Conservation (phyloP, 176 grass and related monocot species). For the Guadua angustifolia region DNA sequence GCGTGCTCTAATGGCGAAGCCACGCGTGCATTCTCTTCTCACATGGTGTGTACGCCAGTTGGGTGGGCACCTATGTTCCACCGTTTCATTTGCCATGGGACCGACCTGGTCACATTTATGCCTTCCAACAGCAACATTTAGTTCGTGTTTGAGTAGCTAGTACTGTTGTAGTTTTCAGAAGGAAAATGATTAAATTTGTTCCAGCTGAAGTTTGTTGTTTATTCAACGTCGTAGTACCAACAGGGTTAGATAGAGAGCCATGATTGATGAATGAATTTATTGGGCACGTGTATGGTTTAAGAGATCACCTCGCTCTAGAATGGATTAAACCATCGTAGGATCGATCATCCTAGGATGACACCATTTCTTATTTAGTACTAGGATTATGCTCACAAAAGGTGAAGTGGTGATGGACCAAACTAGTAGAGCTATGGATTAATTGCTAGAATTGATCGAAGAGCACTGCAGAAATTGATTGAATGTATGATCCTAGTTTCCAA, state of each 20-base stretch:
- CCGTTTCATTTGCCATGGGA: neutral
- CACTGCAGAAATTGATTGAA: too few relatives aligned
- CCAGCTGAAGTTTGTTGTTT: constrained; percentile 30
- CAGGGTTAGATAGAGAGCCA: neutral
- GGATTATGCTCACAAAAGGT: too few relatives aligned
- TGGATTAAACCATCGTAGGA: too few relatives aligned
- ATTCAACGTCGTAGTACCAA: constrained; percentile 24
- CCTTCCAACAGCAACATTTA: neutral
- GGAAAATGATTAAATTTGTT: neutral
- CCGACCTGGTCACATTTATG: neutral
- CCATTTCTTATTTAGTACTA: too few relatives aligned
- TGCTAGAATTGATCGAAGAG: too few relatives aligned
- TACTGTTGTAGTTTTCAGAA: neutral
- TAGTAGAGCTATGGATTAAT: too few relatives aligned
- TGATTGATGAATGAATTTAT: neutral
- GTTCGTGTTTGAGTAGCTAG: neutral
- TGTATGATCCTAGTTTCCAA: too few relatives aligned
- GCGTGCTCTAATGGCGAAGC: neutral
- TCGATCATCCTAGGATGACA: too few relatives aligned
- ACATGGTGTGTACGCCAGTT: constrained; percentile 38
- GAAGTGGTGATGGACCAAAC: too few relatives aligned
- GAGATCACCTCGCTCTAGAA: too few relatives aligned
- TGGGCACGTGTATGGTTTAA: too few relatives aligned
- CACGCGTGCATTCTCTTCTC: neutral
- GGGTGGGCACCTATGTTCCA: neutral